These are phyloP conservation scores for Rhizopogon vesiculosus DNA, from an alignment of 768 basidiomycete genomes.

Conservation along the genomic window DNA sequence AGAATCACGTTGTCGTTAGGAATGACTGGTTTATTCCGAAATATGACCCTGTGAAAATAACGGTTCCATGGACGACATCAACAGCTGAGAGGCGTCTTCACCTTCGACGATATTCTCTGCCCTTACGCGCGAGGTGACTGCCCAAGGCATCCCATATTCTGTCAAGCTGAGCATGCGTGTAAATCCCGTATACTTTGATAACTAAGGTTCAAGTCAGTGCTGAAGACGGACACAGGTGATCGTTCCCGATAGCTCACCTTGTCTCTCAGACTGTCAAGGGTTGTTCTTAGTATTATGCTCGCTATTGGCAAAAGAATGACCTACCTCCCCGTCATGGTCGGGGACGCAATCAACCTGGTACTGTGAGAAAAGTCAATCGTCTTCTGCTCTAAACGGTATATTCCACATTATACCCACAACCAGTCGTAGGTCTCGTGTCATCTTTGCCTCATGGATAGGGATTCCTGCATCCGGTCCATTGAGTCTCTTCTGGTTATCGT, in stretches of 20 bases:
- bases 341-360: constrained; percentile 46
- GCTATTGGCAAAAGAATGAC: background rate
- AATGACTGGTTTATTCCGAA: constrained; percentile 30
- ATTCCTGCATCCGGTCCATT: constrained; percentile 25
- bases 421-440: constrained; percentile 47
- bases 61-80: background rate
- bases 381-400: background rate
- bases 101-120: constrained; percentile 52
- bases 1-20: constrained; percentile 39
- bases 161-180: constrained; percentile 43
- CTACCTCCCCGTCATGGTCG: constrained; percentile 30
- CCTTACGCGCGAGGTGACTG: constrained; percentile 35
- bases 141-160: constrained; percentile 45
- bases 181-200: constrained; percentile 47
- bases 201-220: constrained; percentile 20
- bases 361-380: constrained; percentile 18
- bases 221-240: background rate
- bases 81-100: constrained; percentile 11
- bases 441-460: constrained; percentile 67
- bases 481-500: constrained; percentile 57
- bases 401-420: constrained; percentile 32
- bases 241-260: constrained; percentile 23
- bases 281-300: background rate
- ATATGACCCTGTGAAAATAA: constrained; percentile 35
- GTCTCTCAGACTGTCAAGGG: constrained; percentile 29